Base-by-base conservation (phyloP, 345 rosid genomes). In the Camelina neglecta region DNA sequence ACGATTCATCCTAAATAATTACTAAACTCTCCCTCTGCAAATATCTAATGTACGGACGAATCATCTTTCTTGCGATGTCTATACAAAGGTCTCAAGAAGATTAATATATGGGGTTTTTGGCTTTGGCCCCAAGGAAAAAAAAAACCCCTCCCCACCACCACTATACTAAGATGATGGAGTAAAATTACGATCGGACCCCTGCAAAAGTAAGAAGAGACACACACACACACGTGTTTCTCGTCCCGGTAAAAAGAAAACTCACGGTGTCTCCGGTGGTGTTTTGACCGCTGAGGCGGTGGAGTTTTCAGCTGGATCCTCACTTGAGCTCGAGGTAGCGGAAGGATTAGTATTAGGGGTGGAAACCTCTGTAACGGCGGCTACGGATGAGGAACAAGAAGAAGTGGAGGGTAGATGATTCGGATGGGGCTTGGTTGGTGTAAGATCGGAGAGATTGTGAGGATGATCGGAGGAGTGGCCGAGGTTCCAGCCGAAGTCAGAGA, bases 191-290 rank as follows among this genome's bases (percentile, higher is more conserved):
- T 69, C 77, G 78, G 78, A 76, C 74, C 82, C 84, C 71, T 70
- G 55, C 31, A 24, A 67, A 57, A 8, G 39, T 7, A 35, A 29
- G 11, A 61, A 20, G 31, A 54, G 16, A 69, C 75, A 26, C 31
- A 54, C 24, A 69, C 75, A 29, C 31, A 54, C 24, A 69, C 75
- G 72, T 74, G 58, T 74, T 69, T 66, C 69, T 78, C 50, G 81
- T 60, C 62, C 31, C 39, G 67, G 8, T 51, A 10, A 15, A 16
- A 18, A n/a, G 21, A 11, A 49, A 70, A 88, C 97, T 93, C 96
- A 93, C 98, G 97, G 91, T 85, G 81, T 87, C 88, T 93, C 93
- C 42, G 87, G 88, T 76, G 86, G 83, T 65, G 68, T 58, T 71
- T 81, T 91, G 4, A 77, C 86, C 78, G 82, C 94, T 77, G 90